Conservation (phyloP, 352 stramenopile genomes). For the Phytophthora kernoviae region DNA sequence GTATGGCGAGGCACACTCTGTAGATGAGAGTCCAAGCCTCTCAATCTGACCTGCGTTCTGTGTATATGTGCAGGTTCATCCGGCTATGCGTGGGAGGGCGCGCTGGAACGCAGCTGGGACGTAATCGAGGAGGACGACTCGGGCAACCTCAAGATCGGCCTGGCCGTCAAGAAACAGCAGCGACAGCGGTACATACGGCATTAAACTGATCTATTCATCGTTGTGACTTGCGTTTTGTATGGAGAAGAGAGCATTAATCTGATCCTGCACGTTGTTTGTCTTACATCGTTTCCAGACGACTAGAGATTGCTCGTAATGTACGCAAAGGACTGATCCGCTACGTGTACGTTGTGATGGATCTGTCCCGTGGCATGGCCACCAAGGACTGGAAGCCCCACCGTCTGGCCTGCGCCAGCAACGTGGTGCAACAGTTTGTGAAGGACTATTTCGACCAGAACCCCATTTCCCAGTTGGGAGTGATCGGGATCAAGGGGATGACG, state of each 20-base stretch:
- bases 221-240: slow-evolving; percentile 3
- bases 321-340: slow-evolving; percentile 88
- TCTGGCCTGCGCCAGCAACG: slow-evolving; percentile 62
- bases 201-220: not conserved
- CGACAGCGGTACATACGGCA: slow-evolving; percentile 60
- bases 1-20: too few relatives aligned
- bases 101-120: slow-evolving; percentile 87
- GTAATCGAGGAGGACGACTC: slow-evolving; percentile 85
- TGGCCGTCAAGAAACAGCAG: slow-evolving; percentile 67
- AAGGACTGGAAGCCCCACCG: slow-evolving; percentile 91
- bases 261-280: not conserved
- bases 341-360: slow-evolving; percentile 84
- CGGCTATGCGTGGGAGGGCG: slow-evolving; percentile 86
- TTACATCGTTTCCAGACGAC: slow-evolving; percentile 33
- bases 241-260: slow-evolving; percentile 2
- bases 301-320: slow-evolving; percentile 86
- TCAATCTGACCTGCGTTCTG: not conserved
- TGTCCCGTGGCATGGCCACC: slow-evolving; percentile 84
- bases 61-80: slow-evolving; percentile 17
- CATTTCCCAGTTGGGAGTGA: slow-evolving; percentile 91
- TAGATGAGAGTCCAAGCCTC: too few relatives aligned
- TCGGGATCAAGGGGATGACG: slow-evolving; percentile 90
- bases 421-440: slow-evolving; percentile 86
- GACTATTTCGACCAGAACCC: slow-evolving; percentile 96
- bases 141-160: slow-evolving; percentile 79